These are phyloP conservation scores for Cercophora samala DNA, from an alignment of 495 filamentous ascomycete genomes.

Conservation along the genomic window DNA sequence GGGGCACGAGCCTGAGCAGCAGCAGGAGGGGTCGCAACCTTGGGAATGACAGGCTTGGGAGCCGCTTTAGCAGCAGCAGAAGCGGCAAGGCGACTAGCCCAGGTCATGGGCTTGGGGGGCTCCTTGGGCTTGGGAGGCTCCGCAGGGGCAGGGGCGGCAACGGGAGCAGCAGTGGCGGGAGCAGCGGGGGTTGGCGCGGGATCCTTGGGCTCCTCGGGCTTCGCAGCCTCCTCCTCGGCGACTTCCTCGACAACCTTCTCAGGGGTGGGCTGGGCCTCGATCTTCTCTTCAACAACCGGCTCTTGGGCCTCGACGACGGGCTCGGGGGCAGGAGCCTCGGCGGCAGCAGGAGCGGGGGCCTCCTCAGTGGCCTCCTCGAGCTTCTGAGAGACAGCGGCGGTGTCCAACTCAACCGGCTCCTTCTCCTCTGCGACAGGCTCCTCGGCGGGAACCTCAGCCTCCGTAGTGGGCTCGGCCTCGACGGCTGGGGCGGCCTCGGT, in stretches of 20 bases:
- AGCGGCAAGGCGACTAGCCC: conserved; percentile 73
- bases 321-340: conserved; percentile 44
- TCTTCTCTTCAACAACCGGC: conserved; percentile 46
- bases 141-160: conserved; percentile 36
- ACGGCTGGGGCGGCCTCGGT: conserved; percentile 44
- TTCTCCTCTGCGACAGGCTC: conserved; percentile 44
- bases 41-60: conserved; percentile 41
- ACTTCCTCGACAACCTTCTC: conserved; percentile 42
- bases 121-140: conserved; percentile 37
- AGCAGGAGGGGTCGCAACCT: conserved; percentile 44
- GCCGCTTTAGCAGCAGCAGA: conserved; percentile 34
- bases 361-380: conserved; percentile 35
- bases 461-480: conserved; percentile 35
- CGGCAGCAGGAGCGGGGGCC: conserved; percentile 39
- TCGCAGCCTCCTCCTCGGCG: conserved; percentile 46
- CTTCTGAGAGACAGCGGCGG: conserved; percentile 25
- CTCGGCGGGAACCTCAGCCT: conserved; percentile 14
- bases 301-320: conserved; percentile 50
- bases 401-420: conserved; percentile 45
- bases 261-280: conserved; percentile 33
- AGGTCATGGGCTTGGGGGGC: conserved; percentile 70
- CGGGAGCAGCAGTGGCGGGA: conserved; percentile 43
- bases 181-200: conserved; percentile 56
- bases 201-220: conserved; percentile 57
- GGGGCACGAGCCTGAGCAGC: conserved; percentile 33